phyloP scores from a whole-genome alignment of 257 asterid species.

The Eucommia ulmoides region DNA sequence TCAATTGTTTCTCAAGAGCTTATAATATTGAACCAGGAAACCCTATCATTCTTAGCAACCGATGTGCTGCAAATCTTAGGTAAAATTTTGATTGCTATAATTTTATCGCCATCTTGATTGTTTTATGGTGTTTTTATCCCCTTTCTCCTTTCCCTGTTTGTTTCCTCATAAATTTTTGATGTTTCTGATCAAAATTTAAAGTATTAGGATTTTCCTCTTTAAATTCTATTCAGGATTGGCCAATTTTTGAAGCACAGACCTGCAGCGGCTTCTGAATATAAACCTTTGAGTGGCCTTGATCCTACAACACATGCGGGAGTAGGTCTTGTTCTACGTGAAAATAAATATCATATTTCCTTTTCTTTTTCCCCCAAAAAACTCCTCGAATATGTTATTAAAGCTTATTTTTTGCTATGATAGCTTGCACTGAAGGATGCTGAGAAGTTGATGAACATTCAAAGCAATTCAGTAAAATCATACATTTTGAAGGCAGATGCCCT shows the following conservation, averaged over 20 bases:
- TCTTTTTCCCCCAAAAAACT: too few species aligned
- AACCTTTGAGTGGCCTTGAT: slow-evolving; percentile 83
- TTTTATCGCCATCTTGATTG: too few species aligned
- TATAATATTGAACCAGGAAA: slow-evolving; percentile 62
- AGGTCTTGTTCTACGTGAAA: slow-evolving; percentile 9
- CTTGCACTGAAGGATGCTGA: slow-evolving; percentile 93
- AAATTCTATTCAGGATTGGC: slow-evolving; percentile 37
- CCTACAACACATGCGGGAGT: slow-evolving; percentile 95
- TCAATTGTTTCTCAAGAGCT: slow-evolving; percentile 69
- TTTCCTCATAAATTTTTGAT: slow-evolving; percentile 3
- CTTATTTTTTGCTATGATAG: slow-evolving; percentile 23
- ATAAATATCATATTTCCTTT: too few species aligned
- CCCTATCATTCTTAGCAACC: slow-evolving; percentile 59
- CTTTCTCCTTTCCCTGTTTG: slow-evolving; percentile 1
- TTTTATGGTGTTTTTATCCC: not conserved
- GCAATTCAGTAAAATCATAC: slow-evolving; percentile 32
- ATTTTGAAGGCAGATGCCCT: slow-evolving; percentile 87
- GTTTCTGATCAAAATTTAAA: too few species aligned
- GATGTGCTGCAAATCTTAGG: slow-evolving; percentile 88
- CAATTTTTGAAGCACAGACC: slow-evolving; percentile 68
- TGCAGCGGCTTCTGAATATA: slow-evolving; percentile 66
- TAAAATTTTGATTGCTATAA: slow-evolving; percentile 13
- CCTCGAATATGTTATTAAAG: slow-evolving; percentile 6
- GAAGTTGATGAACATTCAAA: slow-evolving; percentile 50
- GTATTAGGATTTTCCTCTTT: too few species aligned